Evolutionary conservation across 768 basidiomycete species (phyloP), one percentile per base, ranked within the genome.

Genomic region (Boletellus sp.): DNA sequence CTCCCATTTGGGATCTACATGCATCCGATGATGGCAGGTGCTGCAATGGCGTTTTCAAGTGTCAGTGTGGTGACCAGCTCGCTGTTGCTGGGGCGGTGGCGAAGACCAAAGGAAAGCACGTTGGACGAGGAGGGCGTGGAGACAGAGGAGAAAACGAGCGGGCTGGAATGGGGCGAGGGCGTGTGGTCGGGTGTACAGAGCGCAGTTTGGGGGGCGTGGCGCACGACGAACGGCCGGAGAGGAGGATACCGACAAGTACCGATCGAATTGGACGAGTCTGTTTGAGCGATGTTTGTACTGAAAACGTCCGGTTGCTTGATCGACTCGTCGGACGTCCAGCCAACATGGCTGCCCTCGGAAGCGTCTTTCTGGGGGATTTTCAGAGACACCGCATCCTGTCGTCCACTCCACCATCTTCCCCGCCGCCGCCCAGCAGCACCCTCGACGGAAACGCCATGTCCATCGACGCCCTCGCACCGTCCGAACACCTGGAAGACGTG

Each of bases 11-110:
- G 93, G 13, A 56, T 95, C 24, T 91, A 94, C 67, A 83, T 98
- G 65, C 96, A 94, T 59, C 96, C 96, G 9, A 98, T 98, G 95
- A 83, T 94, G 73, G 93, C 96, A 0, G 95, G 92, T n/a, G 92
- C 87, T 3, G 94, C 94, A 23, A 99, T 99, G 96, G 96, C 96
- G 22, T 94, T 93, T 68, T 94, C 91, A 31, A 91, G 87, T 58
- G 95, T 98, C 33, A 94, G 90, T 57, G 96, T 99, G 45, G 95
- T 99, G 15, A 83, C 81, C 23, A 93, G 90, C 52, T 94, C 90
- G 51, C 72, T 98, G 64, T 81, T 88, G 40, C 75, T 99, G 54
- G 86, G 79, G 62, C 83, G 85, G 79, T 95, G 93, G 93, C 77
- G 70, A 42, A 74, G 90, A 28, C 91, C 91, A 2, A 61, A 56